Percentiles rank a stretch among this genome's conserved stretches.
These are phyloP conservation scores for Tilletiopsis washingtonensis DNA, from an alignment of 1,284 basidiomycete species.

Conservation along the genomic window DNA sequence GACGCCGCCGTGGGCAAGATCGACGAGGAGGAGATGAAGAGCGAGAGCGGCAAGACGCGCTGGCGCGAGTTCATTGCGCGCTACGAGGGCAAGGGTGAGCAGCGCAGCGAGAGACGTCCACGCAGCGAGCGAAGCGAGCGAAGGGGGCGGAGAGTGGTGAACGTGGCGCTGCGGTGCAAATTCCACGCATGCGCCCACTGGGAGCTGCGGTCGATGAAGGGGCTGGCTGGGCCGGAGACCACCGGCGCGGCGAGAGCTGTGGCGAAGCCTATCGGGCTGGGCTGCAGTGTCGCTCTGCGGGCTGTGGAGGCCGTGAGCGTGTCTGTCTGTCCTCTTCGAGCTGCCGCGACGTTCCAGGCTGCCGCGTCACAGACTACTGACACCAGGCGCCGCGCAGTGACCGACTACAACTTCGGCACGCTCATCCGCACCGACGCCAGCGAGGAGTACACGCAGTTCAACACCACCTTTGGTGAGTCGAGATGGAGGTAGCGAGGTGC, in stretches of 20 bases:
- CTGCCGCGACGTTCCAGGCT: slow-evolving; percentile 54
- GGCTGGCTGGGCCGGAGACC: too few relatives aligned
- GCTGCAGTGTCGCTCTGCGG: too few relatives aligned
- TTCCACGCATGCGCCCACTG: too few relatives aligned
- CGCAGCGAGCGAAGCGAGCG: too few relatives aligned
- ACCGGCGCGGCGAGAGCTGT: too few relatives aligned
- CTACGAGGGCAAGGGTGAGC: slow-evolving; percentile 55
- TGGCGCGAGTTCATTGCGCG: slow-evolving; percentile 85
- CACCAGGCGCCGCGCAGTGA: slow-evolving; percentile 49
- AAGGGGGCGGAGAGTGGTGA: too few relatives aligned
- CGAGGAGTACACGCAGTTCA: slow-evolving; percentile 80
- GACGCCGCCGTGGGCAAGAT: slow-evolving; percentile 48
- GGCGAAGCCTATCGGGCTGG: too few relatives aligned
- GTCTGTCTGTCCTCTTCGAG: slow-evolving; percentile 50
- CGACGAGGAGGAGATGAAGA: slow-evolving; percentile 95
- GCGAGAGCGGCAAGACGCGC: slow-evolving; percentile 72
- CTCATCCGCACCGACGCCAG: slow-evolving; percentile 74
- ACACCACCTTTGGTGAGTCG: slow-evolving; percentile 83
- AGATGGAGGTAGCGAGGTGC: too few relatives aligned
- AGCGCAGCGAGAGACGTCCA: too few relatives aligned
- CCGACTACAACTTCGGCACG: slow-evolving; percentile 96
- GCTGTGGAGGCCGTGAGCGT: too few relatives aligned
- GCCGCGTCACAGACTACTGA: slow-evolving; percentile 12
- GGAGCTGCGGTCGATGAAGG: too few relatives aligned
- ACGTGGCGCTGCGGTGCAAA: too few relatives aligned